Evolutionary conservation across 805 yeast genomes (phyloP).

Genomic region (Grigorovia transvaalensis): DNA sequence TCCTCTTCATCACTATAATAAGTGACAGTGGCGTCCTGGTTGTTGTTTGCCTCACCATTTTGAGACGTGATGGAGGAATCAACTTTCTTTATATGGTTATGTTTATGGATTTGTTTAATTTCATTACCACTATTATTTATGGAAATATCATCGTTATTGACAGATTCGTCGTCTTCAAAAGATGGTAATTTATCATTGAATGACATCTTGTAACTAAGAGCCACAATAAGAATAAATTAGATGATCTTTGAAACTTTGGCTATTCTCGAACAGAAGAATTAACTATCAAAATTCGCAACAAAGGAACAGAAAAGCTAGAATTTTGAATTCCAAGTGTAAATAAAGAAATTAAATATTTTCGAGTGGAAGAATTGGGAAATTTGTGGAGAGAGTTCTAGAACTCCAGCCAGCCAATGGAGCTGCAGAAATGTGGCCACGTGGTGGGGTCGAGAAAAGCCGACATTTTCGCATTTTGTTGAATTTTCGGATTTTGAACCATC

Average conservation of each 20-base stretch:
- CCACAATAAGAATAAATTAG: not conserved
- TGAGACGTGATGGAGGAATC: not conserved
- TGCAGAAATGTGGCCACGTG: not conserved
- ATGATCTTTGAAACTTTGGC: not conserved
- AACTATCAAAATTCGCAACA: too few species aligned
- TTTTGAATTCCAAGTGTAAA: not conserved
- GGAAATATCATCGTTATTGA: not conserved
- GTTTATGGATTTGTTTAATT: not conserved
- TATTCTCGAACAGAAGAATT: not conserved
- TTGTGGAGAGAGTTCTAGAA: not conserved
- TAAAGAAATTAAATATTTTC: too few species aligned
- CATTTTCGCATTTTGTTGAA: too few species aligned
- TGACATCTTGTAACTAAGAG: not conserved
- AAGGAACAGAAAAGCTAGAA: too few species aligned
- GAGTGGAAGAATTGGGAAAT: not conserved
- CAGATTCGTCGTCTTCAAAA: not conserved
- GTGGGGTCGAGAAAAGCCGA: too few species aligned
- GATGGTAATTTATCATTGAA: not conserved
- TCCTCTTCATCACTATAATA: not conserved
- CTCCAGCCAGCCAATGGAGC: not conserved
- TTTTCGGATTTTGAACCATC: too few species aligned
- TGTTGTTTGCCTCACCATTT: not conserved
- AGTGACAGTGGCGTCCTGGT: not conserved
- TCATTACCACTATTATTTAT: not conserved
- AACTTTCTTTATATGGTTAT: not conserved